Conservation (phyloP, 164 flowering plant genomes). For the Nymphaea thermarum region DNA sequence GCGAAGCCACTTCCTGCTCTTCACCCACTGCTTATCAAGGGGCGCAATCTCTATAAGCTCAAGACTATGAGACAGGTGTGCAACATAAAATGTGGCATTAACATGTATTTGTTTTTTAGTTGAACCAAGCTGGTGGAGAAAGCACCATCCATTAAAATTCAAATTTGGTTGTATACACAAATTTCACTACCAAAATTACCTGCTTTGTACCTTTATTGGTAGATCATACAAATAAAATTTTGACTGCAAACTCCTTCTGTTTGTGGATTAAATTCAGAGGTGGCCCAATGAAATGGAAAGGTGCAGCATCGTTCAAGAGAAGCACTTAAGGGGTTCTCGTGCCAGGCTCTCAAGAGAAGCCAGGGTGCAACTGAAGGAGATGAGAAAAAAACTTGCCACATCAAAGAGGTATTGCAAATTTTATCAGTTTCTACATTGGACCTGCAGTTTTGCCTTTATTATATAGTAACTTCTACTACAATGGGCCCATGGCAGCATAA, state of each 20-base stretch:
- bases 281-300: slow-evolving; percentile 76
- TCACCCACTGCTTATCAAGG: slow-evolving; percentile 72
- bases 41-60: slow-evolving; percentile 71
- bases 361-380: slow-evolving; percentile 43
- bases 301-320: slow-evolving; percentile 44
- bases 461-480: neutral
- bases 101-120: neutral
- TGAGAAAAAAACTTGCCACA: slow-evolving; percentile 20
- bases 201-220: neutral
- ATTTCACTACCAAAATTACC: neutral
- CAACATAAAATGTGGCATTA: neutral
- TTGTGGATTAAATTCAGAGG: slow-evolving; percentile 17
- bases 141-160: neutral
- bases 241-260: no score
- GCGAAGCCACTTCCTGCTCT: slow-evolving; percentile 60
- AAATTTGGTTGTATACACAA: neutral
- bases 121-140: neutral
- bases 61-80: slow-evolving; percentile 71
- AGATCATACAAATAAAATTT: neutral
- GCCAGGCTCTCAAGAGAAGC: slow-evolving; percentile 55
- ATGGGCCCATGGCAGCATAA: neutral
- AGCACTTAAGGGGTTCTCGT: slow-evolving; percentile 56
- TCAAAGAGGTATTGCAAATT: slow-evolving; percentile 21
- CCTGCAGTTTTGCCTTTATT: neutral
- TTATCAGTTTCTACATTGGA: neutral